Evolutionary conservation across 108 stramenopile species (phyloP).

Genomic region (Nitzschia sp.): DNA sequence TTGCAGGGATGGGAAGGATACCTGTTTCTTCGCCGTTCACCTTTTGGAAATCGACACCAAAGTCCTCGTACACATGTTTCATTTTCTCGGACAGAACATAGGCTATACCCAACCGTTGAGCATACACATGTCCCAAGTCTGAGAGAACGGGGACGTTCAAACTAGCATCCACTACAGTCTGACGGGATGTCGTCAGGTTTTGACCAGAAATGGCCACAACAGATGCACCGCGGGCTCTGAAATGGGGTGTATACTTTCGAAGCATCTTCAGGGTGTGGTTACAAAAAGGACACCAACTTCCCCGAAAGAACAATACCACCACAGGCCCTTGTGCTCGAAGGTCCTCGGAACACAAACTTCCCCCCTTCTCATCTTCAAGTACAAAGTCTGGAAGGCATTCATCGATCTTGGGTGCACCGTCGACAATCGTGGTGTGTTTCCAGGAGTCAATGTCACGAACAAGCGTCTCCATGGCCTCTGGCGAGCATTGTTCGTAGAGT

Average conservation of each 20-base stretch:
- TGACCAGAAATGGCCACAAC: constrained; percentile 22
- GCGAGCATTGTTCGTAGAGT: background rate
- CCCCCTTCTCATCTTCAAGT: constrained; percentile 13
- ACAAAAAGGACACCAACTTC: constrained; percentile 26
- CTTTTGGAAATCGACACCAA: background rate
- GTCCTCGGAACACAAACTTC: constrained; percentile 1
- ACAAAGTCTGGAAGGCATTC: constrained; percentile 25
- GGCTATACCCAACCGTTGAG: constrained; percentile 9
- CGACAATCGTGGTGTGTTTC: background rate
- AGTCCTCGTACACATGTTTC: background rate
- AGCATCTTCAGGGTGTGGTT: constrained; percentile 9
- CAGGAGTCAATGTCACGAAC: background rate
- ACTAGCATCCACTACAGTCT: background rate
- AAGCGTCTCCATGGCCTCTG: background rate
- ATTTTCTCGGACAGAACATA: constrained; percentile 8
- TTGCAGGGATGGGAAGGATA: constrained; percentile 23
- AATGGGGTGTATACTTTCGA: constrained; percentile 11
- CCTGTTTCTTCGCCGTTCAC: constrained; percentile 14
- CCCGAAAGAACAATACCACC: constrained; percentile 24
- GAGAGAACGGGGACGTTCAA: constrained; percentile 23
- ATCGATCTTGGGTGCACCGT: constrained; percentile 11
- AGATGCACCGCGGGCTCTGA: constrained; percentile 19
- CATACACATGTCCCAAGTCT: constrained; percentile 13
- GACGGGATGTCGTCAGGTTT: background rate
- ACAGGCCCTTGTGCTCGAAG: constrained; percentile 23